Percentiles rank a stretch among this genome's conserved stretches.
Conservation (phyloP, 352 stramenopile genomes). For the Pythium oligandrum region DNA sequence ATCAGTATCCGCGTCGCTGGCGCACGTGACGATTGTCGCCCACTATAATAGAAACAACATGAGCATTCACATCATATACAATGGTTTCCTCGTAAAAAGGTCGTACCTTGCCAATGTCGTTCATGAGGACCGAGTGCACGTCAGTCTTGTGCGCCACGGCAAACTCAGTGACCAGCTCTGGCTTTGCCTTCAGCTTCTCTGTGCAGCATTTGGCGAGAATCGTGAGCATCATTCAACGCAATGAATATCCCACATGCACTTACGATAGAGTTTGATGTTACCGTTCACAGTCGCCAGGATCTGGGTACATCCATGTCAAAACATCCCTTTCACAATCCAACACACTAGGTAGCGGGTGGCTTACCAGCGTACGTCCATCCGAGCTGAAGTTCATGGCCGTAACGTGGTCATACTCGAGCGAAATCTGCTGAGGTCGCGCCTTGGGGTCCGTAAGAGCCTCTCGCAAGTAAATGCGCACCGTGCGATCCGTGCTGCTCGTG, state of each 20-base stretch:
- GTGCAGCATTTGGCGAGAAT: constrained; percentile 2
- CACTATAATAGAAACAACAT: constrained; percentile 26
- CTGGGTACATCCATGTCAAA: constrained; percentile 8
- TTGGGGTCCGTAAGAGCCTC: constrained; percentile 63
- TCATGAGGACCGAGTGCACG: constrained; percentile 79
- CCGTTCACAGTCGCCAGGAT: constrained; percentile 61
- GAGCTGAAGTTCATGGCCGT: constrained; percentile 74
- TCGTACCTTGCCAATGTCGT: constrained; percentile 65
- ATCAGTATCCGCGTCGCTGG: constrained; percentile 61
- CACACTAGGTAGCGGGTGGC: neutral
- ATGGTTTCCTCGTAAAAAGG: neutral
- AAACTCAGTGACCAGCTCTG: constrained; percentile 64
- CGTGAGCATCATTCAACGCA: neutral
- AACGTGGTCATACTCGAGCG: constrained; percentile 75
- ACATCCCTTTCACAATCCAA: neutral
- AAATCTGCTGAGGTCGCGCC: constrained; percentile 53
- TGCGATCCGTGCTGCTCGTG: constrained; percentile 70
- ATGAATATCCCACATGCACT: constrained; percentile 4
- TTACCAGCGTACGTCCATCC: constrained; percentile 62
- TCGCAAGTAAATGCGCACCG: constrained; percentile 62
- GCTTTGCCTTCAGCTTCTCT: constrained; percentile 78
- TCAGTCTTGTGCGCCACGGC: constrained; percentile 62
- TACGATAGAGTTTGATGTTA: constrained; percentile 72
- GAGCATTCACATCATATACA: neutral
- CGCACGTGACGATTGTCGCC: constrained; percentile 74